Evolutionary conservation across 805 yeast genomes (phyloP), one percentile per base, ranked within the genome.

Genomic region (Barnettozyma sp.): DNA sequence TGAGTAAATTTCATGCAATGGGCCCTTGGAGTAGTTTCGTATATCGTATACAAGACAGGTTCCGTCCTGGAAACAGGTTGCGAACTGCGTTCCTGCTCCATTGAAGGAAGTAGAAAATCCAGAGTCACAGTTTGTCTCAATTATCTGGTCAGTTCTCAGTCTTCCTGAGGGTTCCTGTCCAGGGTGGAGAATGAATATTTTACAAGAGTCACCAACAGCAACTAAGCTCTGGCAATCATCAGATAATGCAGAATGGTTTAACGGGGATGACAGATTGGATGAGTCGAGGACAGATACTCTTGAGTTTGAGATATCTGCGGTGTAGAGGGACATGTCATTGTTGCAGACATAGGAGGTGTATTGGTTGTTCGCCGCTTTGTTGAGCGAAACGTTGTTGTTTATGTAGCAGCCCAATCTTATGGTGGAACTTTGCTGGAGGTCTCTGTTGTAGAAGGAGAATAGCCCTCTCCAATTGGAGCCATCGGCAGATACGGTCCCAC

Each of bases 1-100:
- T 4, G 87, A 77, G 33, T 63, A 60, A 20, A 82, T 63, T 39
- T 68, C 70, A 36, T 69, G 65, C 12, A 80, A 40, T 5, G 86
- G 84, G 1, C 54, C 54, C 7, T 55, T 46, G 2, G 59, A 48
- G 35, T 76, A 54, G 41, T 78, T 78, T 44, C 97, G 64, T 7
- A 82, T 55, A 56, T 88, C 97, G 54, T 78, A 88, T 7, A 88
- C 60, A 43, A 78, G 65, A 41, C 90, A 78, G 15, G 74, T 62
- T 6, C 97, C 97, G 52, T 83, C 87, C 58, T 88, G 95, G 55
- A 86, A 86, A 17, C 87, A 78, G 1, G 83, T 76, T 2, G 92
- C 78, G 54, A 88, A 82, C 43, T 76, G 68, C 35, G 67, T 47
- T 15, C 90, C 94, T 30, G 84, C 78, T n/a, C 79, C 71, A 41